Conservation (phyloP, 2,329 filamentous ascomycete species). For the Triangularia verruculosa region DNA sequence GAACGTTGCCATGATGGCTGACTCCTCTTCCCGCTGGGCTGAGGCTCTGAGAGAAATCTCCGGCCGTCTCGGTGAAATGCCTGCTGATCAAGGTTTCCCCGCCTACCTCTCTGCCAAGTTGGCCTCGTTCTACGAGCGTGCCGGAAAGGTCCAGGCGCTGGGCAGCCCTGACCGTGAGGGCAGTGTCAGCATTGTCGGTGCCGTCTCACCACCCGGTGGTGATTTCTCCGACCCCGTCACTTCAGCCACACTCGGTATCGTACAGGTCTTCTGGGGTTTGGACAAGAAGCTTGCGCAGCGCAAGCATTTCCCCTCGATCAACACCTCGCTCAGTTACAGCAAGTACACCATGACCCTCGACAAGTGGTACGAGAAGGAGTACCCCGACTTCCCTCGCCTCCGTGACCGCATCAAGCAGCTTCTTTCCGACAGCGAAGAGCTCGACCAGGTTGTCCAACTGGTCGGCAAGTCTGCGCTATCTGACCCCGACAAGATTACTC, state of each 20-base stretch:
- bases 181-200: conserved; percentile 95
- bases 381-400: conserved; percentile 88
- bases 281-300: conserved; percentile 99
- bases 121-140: conserved; percentile 98
- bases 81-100: conserved; percentile 98
- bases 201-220: conserved; percentile 94
- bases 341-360: conserved; percentile 91
- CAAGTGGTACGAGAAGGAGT: conserved; percentile 90
- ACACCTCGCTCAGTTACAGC: conserved; percentile 90
- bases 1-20: conserved; percentile 99
- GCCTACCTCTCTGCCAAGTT: conserved; percentile 96
- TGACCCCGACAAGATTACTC: conserved; percentile 95
- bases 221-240: conserved; percentile 99
- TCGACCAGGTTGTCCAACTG: conserved; percentile 97
- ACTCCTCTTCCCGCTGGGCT: conserved; percentile 96
- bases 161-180: conserved; percentile 86
- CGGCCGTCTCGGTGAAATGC: conserved; percentile 98
- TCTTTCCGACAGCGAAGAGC: conserved; percentile 89
- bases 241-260: conserved; percentile 87
- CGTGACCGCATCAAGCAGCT: conserved; percentile 92
- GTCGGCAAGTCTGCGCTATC: conserved; percentile 96
- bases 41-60: conserved; percentile 98
- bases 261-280: conserved; percentile 99
- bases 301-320: conserved; percentile 99
- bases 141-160: conserved; percentile 78